Conservation (phyloP, 305 asterid genomes). For the Fraxinus greggii region DNA sequence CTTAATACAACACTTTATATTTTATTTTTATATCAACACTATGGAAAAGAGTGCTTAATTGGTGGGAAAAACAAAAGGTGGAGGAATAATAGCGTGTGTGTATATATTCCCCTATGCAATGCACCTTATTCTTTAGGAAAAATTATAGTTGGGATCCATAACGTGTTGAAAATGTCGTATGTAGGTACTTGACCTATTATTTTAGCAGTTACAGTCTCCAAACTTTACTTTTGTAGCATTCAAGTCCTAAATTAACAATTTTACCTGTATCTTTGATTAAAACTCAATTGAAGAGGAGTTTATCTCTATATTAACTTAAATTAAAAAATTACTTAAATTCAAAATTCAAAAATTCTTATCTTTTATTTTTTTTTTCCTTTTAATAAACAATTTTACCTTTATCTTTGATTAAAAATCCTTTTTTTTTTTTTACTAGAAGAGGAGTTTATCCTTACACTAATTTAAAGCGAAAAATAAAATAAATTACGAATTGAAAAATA, state of each 20-base stretch:
- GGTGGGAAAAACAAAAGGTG: background rate
- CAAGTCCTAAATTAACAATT: background rate
- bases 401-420: background rate
- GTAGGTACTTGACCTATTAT: background rate
- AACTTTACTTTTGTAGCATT: background rate
- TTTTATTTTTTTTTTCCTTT: background rate
- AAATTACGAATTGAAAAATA: background rate
- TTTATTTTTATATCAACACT: background rate
- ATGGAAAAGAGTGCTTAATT: constrained; percentile 17
- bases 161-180: background rate
- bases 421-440: background rate
- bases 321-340: background rate
- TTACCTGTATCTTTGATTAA: background rate
- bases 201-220: background rate
- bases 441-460: background rate
- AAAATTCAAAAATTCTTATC: background rate
- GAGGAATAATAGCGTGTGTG: background rate
- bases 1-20: background rate
- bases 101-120: background rate
- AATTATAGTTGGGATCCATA: background rate
- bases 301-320: background rate
- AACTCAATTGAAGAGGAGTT: background rate
- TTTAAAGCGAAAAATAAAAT: background rate
- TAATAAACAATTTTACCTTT: background rate
- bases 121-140: background rate